A percentile compares a stretch with the other conserved stretches of the same genome.
These are phyloP conservation scores for Sporothrix schenckii DNA, from an alignment of 2,329 filamentous ascomycete species.

Conservation along the genomic window DNA sequence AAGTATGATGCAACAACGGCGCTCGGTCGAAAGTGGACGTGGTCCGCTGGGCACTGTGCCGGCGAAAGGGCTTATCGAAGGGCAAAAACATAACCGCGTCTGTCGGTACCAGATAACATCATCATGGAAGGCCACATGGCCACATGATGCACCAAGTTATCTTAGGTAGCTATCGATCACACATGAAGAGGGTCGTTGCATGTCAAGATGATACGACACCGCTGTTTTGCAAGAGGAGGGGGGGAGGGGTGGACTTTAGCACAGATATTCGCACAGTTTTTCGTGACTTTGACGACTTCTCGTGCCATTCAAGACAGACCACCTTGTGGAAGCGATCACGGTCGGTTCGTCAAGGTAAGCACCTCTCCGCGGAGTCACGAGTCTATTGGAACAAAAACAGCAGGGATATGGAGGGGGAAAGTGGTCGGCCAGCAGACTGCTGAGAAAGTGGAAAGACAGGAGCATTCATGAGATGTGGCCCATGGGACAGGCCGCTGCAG, in stretches of 20 bases:
- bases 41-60: not conserved
- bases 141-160: not conserved
- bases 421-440: not conserved
- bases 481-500: not conserved
- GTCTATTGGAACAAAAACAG: not conserved
- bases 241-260: not conserved
- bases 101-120: not conserved
- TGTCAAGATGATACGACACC: constrained; percentile 15
- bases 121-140: not conserved
- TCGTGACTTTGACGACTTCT: not conserved
- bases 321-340: not conserved
- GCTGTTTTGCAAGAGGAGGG: constrained; percentile 1
- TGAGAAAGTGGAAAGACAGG: constrained; percentile 9
- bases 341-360: not conserved
- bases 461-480: not conserved
- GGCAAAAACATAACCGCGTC: not conserved
- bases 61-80: not conserved
- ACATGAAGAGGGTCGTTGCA: not conserved
- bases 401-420: constrained; percentile 7
- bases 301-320: constrained; percentile 6
- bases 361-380: not conserved
- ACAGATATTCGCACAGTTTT: constrained; percentile 1
- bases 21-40: not conserved
- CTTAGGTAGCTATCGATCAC: not conserved
- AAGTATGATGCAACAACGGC: not conserved